phyloP scores from a whole-genome alignment of 2,329 filamentous ascomycete genomes.

The Nothophaeocryptopus gaeumannii region DNA sequence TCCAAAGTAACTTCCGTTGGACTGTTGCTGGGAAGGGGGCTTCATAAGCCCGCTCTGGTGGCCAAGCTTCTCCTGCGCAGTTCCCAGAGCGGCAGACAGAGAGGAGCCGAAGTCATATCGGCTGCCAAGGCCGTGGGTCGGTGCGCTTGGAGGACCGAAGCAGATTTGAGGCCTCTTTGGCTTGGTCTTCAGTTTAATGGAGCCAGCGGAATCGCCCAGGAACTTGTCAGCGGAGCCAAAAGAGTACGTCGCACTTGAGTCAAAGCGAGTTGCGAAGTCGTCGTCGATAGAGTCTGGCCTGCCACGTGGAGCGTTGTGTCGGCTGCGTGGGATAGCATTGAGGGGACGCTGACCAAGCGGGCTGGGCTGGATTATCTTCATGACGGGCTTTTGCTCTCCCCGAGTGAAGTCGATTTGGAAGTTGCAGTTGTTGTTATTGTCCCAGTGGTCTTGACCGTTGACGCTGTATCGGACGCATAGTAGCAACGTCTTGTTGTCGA shows the following conservation, averaged over 20 bases:
- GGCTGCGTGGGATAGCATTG: slow-evolving; percentile 50
- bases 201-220: slow-evolving; percentile 57
- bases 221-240: slow-evolving; percentile 42
- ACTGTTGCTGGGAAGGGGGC: slow-evolving; percentile 37
- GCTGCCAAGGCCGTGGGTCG: slow-evolving; percentile 70
- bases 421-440: slow-evolving; percentile 84
- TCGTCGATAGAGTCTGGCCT: slow-evolving; percentile 62
- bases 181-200: slow-evolving; percentile 68
- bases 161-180: slow-evolving; percentile 58
- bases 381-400: slow-evolving; percentile 19
- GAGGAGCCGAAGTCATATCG: slow-evolving; percentile 97
- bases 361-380: slow-evolving; percentile 20
- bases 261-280: slow-evolving; percentile 61
- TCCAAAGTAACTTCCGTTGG: slow-evolving; percentile 39
- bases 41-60: slow-evolving; percentile 53
- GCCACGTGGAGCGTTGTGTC: slow-evolving; percentile 48
- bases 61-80: slow-evolving; percentile 62
- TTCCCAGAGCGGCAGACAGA: slow-evolving; percentile 75
- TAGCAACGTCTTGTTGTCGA: slow-evolving; percentile 89
- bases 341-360: slow-evolving; percentile 47
- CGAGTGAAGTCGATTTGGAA: slow-evolving; percentile 85
- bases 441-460: slow-evolving; percentile 84
- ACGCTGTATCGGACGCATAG: slow-evolving; percentile 88
- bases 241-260: slow-evolving; percentile 41
- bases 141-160: slow-evolving; percentile 41